Percentiles rank a stretch among this genome's conserved stretches.
Conservation (phyloP, 371 early-diverging fungal species). For the Mucor velutinosus region DNA sequence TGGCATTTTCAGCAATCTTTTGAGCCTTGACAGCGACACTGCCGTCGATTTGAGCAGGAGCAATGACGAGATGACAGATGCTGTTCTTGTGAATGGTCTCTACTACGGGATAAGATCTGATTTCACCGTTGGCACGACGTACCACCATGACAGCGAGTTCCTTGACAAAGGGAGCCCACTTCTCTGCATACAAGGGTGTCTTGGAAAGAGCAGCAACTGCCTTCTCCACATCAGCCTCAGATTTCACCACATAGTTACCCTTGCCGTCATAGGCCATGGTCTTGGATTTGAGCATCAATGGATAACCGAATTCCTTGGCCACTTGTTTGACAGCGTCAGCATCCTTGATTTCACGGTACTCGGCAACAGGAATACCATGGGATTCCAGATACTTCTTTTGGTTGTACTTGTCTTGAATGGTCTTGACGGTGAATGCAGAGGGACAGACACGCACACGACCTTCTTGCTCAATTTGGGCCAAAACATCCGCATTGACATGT, state of each 20-base stretch:
- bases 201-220: conserved; percentile 61
- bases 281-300: conserved; percentile 93
- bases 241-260: conserved; percentile 86
- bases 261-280: conserved; percentile 95
- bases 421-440: conserved; percentile 75
- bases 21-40: conserved; percentile 69
- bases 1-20: conserved; percentile 82
- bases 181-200: conserved; percentile 85
- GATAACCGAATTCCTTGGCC: conserved; percentile 78
- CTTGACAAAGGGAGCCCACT: conserved; percentile 89
- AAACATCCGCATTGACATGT: conserved; percentile 85
- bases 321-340: conserved; percentile 56
- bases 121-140: conserved; percentile 75
- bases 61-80: conserved; percentile 92
- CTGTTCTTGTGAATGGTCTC: conserved; percentile 95
- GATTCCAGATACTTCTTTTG: conserved; percentile 80
- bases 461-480: conserved; percentile 65
- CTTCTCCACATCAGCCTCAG: conserved; percentile 61
- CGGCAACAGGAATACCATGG: conserved; percentile 72
- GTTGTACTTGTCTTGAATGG: conserved; percentile 94
- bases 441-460: conserved; percentile 67
- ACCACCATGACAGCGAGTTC: conserved; percentile 98
- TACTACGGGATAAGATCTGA: conserved; percentile 88
- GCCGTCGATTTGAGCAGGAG: conserved; percentile 94
- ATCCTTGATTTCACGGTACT: conserved; percentile 62